phyloP scores from a whole-genome alignment of 352 stramenopile species.

The Globisporangium alternatum region DNA sequence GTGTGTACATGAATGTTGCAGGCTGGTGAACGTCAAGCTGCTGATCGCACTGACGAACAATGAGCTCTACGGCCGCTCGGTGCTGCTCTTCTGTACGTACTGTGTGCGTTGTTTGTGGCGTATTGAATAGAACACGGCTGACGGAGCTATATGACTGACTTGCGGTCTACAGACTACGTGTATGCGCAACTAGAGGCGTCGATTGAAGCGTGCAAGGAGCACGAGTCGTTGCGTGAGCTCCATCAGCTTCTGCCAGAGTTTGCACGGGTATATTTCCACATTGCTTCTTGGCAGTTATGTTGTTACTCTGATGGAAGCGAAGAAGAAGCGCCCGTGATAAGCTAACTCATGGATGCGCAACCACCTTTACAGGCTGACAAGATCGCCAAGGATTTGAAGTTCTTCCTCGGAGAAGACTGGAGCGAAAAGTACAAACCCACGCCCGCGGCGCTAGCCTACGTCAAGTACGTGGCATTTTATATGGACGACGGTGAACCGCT shows the following conservation, averaged over 20 bases:
- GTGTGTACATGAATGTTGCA: slow-evolving; percentile 13
- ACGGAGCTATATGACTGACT: background rate
- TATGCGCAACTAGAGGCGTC: slow-evolving; percentile 59
- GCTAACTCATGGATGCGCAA: slow-evolving; percentile 2
- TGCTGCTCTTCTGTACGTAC: slow-evolving; percentile 73
- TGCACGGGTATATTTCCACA: slow-evolving; percentile 29
- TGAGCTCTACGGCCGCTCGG: slow-evolving; percentile 54
- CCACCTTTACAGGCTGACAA: slow-evolving; percentile 33
- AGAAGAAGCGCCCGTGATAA: background rate
- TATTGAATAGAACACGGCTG: background rate
- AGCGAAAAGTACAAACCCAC: slow-evolving; percentile 49
- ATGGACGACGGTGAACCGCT: background rate
- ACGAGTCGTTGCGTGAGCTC: slow-evolving; percentile 39
- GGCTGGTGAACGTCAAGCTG: slow-evolving; percentile 69
- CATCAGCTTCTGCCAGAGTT: slow-evolving; percentile 40
- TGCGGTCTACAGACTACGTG: slow-evolving; percentile 47
- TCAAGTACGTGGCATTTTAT: slow-evolving; percentile 29
- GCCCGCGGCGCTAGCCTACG: slow-evolving; percentile 45
- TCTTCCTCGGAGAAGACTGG: slow-evolving; percentile 63
- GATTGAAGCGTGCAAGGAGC: slow-evolving; percentile 42
- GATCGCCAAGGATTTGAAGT: slow-evolving; percentile 60
- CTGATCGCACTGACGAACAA: slow-evolving; percentile 63
- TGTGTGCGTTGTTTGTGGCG: background rate
- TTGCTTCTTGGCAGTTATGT: background rate
- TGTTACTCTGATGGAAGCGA: background rate